Evolutionary conservation across 805 yeast species (phyloP).

Genomic region (Saccharomycopsis oosterbeekiorum): DNA sequence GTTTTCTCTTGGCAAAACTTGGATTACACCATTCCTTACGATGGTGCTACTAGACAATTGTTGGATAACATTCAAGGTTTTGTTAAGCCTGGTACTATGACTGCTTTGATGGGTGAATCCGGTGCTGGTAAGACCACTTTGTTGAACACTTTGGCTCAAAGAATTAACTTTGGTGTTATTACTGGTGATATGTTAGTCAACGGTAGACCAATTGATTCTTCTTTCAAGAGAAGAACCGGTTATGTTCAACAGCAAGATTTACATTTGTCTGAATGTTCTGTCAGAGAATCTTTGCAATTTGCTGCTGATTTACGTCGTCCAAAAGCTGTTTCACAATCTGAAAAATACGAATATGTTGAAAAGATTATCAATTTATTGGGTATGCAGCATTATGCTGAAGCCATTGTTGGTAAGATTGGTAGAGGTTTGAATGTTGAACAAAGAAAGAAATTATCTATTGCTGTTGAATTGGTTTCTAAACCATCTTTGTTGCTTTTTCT

Average conservation of each 20-base stretch:
- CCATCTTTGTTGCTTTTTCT: conserved; percentile 42
- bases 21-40: conserved; percentile 39
- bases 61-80: conserved; percentile 36
- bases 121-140: conserved; percentile 55
- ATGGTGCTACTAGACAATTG: conserved; percentile 27
- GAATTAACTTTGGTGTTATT: conserved; percentile 45
- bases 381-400: conserved; percentile 44
- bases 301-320: conserved; percentile 42
- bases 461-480: conserved; percentile 44
- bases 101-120: conserved; percentile 49
- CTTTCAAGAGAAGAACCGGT: conserved; percentile 46
- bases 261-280: conserved; percentile 40
- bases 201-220: conserved; percentile 37
- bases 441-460: conserved; percentile 43
- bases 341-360: conserved; percentile 43
- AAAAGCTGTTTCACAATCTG: conserved; percentile 29
- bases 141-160: conserved; percentile 41
- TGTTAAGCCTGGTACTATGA: conserved; percentile 57
- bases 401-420: conserved; percentile 37
- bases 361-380: conserved; percentile 38
- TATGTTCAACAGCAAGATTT: conserved; percentile 53
- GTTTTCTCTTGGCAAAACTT: conserved; percentile 51
- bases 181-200: conserved; percentile 50
- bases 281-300: conserved; percentile 42
- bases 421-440: conserved; percentile 45